Conservation (phyloP, 768 basidiomycete genomes). For the Sistotremastrum suecicum region DNA sequence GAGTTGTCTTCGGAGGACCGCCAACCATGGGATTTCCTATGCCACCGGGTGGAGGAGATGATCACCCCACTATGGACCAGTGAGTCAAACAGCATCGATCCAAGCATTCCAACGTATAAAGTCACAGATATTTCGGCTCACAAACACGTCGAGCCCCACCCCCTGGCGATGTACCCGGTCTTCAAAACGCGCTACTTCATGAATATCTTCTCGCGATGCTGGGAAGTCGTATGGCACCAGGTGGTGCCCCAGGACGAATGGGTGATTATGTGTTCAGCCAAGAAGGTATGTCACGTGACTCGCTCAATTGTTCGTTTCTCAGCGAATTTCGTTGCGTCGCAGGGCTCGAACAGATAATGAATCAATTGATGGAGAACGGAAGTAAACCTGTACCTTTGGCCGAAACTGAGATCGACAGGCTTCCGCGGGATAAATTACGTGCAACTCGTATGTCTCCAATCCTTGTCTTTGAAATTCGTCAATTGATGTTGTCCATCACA, state of each 20-base stretch:
- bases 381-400: conserved; percentile 77
- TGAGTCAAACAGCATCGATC: too few relatives aligned
- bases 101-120: too few relatives aligned
- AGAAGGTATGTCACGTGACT: conserved; percentile 36
- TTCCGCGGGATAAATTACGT: conserved; percentile 50
- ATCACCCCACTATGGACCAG: too few relatives aligned
- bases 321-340: conserved; percentile 1
- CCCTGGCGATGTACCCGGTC: neutral
- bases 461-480: neutral
- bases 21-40: too few relatives aligned
- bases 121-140: too few relatives aligned
- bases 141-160: neutral
- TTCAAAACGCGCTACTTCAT: neutral
- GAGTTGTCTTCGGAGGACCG: too few relatives aligned
- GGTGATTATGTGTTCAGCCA: conserved; percentile 92
- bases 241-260: conserved; percentile 44
- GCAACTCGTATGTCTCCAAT: conserved; percentile 37
- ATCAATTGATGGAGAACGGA: conserved; percentile 75
- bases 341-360: conserved; percentile 78
- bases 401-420: conserved; percentile 57
- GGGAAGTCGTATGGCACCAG: conserved; percentile 20
- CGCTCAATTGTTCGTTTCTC: neutral
- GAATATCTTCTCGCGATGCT: conserved; percentile 61
- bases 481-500: neutral
- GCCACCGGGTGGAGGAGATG: too few relatives aligned